These are phyloP conservation scores for Pichia deserticola DNA, from an alignment of 805 yeast genomes.

Conservation along the genomic window DNA sequence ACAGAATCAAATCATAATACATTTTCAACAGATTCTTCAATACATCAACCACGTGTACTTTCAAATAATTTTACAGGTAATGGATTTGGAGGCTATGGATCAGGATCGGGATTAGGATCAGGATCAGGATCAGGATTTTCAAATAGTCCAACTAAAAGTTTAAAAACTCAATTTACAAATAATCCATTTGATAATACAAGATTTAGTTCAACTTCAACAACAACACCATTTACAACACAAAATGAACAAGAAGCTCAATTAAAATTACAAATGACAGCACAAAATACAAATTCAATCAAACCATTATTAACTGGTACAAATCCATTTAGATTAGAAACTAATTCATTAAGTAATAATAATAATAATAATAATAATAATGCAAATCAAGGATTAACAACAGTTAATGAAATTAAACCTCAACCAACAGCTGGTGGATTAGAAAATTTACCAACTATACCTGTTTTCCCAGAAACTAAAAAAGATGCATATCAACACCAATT, in stretches of 20 bases:
- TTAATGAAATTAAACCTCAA: conserved; percentile 34
- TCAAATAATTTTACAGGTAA: conserved; percentile 37
- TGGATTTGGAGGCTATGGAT: conserved; percentile 42
- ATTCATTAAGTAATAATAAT: conserved; percentile 10
- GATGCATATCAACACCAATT: conserved; percentile 20
- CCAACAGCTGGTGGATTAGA: conserved; percentile 74
- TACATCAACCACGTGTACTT: conserved; percentile 5
- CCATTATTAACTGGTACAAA: conserved; percentile 43
- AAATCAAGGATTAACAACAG: conserved; percentile 8
- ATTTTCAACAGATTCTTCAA: conserved; percentile 1
- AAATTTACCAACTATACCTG: conserved; percentile 54
- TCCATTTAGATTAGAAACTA: conserved; percentile 41
- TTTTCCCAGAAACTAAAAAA: conserved; percentile 54
- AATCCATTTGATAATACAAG: conserved; percentile 26
- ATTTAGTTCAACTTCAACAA: conserved; percentile 16
- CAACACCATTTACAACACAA: conserved; percentile 17
- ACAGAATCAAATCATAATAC: conserved; percentile 15
- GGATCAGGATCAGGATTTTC: neutral
- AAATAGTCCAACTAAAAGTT: neutral
- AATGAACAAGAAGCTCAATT: conserved; percentile 6
- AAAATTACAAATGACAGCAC: conserved; percentile 2
- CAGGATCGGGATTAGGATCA: neutral
- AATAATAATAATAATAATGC: conserved; percentile 9
- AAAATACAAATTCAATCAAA: neutral
- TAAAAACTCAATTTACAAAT: conserved; percentile 17